Base-by-base conservation (phyloP, 768 basidiomycete species). In the Tremella yokohamensis region DNA sequence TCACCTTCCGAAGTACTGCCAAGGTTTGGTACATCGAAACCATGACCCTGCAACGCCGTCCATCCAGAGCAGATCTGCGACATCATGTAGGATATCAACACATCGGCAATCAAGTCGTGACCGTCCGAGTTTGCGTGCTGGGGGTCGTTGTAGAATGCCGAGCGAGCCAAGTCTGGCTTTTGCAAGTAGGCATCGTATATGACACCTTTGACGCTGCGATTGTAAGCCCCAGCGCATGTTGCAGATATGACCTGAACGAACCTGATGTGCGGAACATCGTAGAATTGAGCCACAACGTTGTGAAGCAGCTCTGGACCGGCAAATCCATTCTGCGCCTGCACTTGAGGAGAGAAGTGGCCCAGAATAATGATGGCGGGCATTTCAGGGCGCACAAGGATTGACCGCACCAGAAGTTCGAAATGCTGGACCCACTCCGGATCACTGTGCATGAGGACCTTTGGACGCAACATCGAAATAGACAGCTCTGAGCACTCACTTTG, bases 201-300 rank as follows among this genome's bases (percentile, higher is more conserved):
- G 26, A 87, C 78, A 12, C 90, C 83, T 76, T 94, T 94, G 60
- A 84, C 83, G 76, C 87, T 89, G 65, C 26, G n/a, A 50, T n/a
- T 44, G n/a, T 57, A 18, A 58, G 62, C 44, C 42, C 8, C 38
- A 40, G 42, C 22, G 39, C 11, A 18, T 24, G 15, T 12, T 42
- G 11, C 11, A 54, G 24, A 8, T 8, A 39, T 12, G n/a, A 48
- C 24, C 19, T 12, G 19, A 2, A 61, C 79, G 40, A 47, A 84
- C 85, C 83, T 84, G 68, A 99, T 80, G 74, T 98, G 90, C 0
- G 94, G 93, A 24, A 97, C 84, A 73, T 99, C 96, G 79, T 99
- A 99, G 79, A 91, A 98, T 72, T 93, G 91, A 1, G 96, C 89
- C 0, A 97, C 92, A 56, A 87, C 78, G 63, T 82, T 86, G 76